A percentile compares a stretch with the other conserved stretches of the same genome.
phyloP scores from a whole-genome alignment of 2,329 filamentous ascomycete genomes.

The Aspergillus sclerotialis region DNA sequence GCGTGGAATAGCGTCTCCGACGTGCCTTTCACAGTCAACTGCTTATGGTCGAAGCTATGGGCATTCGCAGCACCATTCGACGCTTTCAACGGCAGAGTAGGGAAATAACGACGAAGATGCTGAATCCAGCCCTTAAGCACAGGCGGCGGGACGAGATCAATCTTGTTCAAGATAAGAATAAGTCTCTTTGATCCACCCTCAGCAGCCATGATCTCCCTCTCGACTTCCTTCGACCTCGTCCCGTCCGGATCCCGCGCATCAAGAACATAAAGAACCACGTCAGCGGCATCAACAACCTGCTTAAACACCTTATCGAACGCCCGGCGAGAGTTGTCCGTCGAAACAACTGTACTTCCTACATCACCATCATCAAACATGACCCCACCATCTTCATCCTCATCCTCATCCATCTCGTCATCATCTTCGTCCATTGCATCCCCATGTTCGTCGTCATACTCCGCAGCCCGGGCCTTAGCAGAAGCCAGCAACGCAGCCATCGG shows the following conservation, averaged over 20 bases:
- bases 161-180: constrained; percentile 92
- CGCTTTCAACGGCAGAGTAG: constrained; percentile 80
- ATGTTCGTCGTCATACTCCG: constrained; percentile 41
- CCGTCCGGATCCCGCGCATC: constrained; percentile 88
- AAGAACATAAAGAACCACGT: constrained; percentile 87
- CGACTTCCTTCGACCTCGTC: constrained; percentile 82
- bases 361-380: constrained; percentile 38
- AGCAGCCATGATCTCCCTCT: constrained; percentile 85
- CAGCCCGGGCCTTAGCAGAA: constrained; percentile 36
- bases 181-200: constrained; percentile 76
- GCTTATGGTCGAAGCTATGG: constrained; percentile 85
- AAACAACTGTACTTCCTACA: constrained; percentile 29
- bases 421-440: constrained; percentile 45
- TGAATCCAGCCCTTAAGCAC: constrained; percentile 79
- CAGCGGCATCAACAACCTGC: constrained; percentile 78
- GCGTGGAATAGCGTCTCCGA: constrained; percentile 79
- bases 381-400: constrained; percentile 49
- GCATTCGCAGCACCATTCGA: constrained; percentile 77
- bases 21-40: constrained; percentile 79
- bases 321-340: constrained; percentile 63
- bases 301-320: constrained; percentile 97
- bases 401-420: constrained; percentile 47
- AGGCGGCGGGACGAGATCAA: constrained; percentile 76
- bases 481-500: constrained; percentile 37
- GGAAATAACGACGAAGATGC: constrained; percentile 82